Conservation (phyloP, 768 basidiomycete genomes). For the Phlebiopsis gigantea region DNA sequence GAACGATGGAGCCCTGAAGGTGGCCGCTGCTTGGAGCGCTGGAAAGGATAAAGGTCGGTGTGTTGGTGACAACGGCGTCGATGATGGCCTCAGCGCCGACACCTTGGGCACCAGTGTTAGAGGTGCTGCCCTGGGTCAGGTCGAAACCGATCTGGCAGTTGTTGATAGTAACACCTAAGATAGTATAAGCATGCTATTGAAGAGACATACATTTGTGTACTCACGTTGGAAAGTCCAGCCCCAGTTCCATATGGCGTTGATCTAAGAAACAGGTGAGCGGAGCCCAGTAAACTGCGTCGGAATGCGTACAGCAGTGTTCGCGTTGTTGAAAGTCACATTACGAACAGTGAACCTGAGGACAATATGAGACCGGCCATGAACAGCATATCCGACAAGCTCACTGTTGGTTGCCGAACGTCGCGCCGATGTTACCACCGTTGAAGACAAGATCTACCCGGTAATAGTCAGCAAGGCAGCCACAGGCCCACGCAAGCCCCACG, state of each 20-base stretch:
- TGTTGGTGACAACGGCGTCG: conserved; percentile 57
- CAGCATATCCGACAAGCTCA: conserved; percentile 25
- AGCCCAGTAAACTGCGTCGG: neutral
- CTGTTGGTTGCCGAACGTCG: conserved; percentile 72
- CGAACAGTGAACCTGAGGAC: conserved; percentile 49
- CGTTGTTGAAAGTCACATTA: conserved; percentile 51
- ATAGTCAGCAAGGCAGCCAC: conserved; percentile 1
- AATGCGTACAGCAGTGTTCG: conserved; percentile 31
- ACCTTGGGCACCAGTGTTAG: conserved; percentile 23
- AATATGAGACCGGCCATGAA: neutral
- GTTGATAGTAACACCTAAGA: conserved; percentile 30
- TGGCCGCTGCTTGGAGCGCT: conserved; percentile 38
- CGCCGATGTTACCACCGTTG: conserved; percentile 36
- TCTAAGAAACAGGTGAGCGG: conserved; percentile 10
- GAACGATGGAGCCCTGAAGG: conserved; percentile 54
- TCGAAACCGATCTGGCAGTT: conserved; percentile 32
- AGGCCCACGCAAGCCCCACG: conserved; percentile 11
- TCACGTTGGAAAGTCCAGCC: conserved; percentile 48
- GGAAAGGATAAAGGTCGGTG: conserved; percentile 53
- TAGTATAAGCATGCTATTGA: neutral
- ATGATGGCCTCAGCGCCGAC: conserved; percentile 58
- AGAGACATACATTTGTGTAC: neutral
- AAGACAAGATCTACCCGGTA: conserved; percentile 38
- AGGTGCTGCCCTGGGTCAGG: conserved; percentile 13
- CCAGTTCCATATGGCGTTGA: conserved; percentile 25